Percentiles rank a stretch among this genome's conserved stretches.
Evolutionary conservation across 2,329 filamentous ascomycete species (phyloP).

Genomic region (Neonectria faginata): DNA sequence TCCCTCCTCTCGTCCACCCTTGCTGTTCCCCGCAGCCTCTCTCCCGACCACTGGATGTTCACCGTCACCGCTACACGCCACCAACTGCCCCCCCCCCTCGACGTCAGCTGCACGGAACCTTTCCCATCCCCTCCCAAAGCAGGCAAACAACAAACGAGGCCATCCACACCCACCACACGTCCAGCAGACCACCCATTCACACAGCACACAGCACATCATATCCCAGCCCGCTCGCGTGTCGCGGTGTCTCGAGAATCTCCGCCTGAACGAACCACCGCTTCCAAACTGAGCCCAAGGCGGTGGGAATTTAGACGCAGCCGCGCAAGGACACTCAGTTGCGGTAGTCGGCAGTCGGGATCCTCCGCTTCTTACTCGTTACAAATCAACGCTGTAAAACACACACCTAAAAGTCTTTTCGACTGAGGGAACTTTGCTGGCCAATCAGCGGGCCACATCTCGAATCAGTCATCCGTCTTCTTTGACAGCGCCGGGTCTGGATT

Average conservation of each 20-base stretch:
- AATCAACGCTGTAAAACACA: not conserved
- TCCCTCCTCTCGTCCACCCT: not conserved
- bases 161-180: not conserved
- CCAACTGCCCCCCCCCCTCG: not conserved
- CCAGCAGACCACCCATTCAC: not conserved
- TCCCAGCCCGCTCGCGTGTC: not conserved
- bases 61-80: conserved; percentile 22
- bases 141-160: not conserved
- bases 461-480: conserved; percentile 7
- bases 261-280: not conserved
- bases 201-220: not conserved
- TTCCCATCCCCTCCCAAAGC: conserved; percentile 20
- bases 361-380: conserved; percentile 6
- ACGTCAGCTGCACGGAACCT: conserved; percentile 33
- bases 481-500: not conserved
- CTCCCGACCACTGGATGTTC: not conserved
- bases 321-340: too few species aligned
- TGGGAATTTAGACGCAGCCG: not conserved
- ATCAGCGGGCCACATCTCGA: conserved; percentile 34
- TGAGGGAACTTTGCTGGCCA: conserved; percentile 49
- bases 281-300: conserved; percentile 1
- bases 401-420: conserved; percentile 10
- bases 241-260: not conserved
- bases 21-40: not conserved
- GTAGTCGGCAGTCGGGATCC: not conserved